Conservation (phyloP, 352 stramenopile species). For the Halophytophthora polymorphica region DNA sequence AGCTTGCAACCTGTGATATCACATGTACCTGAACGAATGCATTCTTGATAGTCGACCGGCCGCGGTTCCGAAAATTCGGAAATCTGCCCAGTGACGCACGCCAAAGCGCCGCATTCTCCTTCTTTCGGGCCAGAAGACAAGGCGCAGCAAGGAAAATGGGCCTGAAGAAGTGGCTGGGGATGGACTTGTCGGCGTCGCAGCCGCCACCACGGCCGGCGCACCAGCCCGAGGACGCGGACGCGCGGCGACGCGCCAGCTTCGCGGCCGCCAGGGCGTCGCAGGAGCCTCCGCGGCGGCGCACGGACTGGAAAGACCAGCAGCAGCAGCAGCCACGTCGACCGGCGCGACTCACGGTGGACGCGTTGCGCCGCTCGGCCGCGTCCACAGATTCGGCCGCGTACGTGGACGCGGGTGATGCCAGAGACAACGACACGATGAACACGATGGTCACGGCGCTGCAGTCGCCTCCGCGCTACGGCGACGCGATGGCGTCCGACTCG, state of each 20-base stretch:
- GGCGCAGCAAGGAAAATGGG: conserved; percentile 29
- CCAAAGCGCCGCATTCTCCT: too few relatives aligned
- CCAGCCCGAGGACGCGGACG: conserved; percentile 14
- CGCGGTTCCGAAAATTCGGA: too few relatives aligned
- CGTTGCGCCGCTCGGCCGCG: conserved; percentile 17
- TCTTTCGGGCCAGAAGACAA: too few relatives aligned
- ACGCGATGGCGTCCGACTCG: conserved; percentile 10
- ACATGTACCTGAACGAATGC: too few relatives aligned
- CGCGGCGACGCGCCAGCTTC: conserved; percentile 7
- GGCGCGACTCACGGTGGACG: background rate
- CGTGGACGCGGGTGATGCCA: conserved; percentile 13
- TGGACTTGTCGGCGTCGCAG: conserved; percentile 43
- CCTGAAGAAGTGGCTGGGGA: conserved; percentile 59
- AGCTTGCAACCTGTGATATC: too few relatives aligned
- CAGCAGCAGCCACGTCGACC: too few relatives aligned
- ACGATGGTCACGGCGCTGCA: conserved; percentile 28
- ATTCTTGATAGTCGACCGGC: too few relatives aligned
- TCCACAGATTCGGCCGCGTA: conserved; percentile 16
- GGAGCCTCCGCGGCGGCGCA: conserved; percentile 4
- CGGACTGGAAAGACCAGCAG: conserved; percentile 4
- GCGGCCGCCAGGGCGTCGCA: conserved; percentile 2
- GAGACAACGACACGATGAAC: conserved; percentile 23
- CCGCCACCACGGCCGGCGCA: conserved; percentile 15
- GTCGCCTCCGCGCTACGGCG: conserved; percentile 10
- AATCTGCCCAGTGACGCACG: too few relatives aligned